Evolutionary conservation across 768 basidiomycete species (phyloP).

Genomic region (Pleurotus platypus): DNA sequence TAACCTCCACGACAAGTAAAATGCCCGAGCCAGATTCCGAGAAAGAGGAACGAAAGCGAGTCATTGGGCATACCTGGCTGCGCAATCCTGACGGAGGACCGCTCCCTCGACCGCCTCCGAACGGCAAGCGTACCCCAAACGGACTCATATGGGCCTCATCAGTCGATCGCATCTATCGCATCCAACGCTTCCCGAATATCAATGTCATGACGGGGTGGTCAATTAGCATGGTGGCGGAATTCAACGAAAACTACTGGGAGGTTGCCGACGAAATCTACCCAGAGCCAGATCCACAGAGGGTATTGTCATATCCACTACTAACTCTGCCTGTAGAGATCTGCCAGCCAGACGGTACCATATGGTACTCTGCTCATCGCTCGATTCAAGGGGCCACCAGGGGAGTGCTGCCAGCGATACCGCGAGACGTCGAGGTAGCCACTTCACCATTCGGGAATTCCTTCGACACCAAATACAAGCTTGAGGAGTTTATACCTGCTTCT

Average conservation of each 20-base stretch:
- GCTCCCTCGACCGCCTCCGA: constrained; percentile 15
- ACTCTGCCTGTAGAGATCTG: background rate
- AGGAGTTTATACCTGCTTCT: background rate
- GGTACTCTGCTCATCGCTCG: background rate
- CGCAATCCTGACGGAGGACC: background rate
- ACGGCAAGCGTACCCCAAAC: constrained; percentile 18
- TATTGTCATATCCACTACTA: background rate
- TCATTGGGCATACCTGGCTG: background rate
- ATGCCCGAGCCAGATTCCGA: too few species aligned
- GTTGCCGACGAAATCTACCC: background rate
- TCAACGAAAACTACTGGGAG: constrained; percentile 21
- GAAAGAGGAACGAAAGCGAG: background rate
- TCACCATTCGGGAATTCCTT: background rate
- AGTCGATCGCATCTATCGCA: constrained; percentile 21
- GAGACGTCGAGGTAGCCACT: background rate
- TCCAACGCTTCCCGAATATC: constrained; percentile 22
- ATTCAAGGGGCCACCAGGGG: background rate
- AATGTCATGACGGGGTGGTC: constrained; percentile 23
- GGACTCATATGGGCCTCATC: constrained; percentile 23
- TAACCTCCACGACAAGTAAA: too few species aligned
- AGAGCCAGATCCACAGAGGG: background rate
- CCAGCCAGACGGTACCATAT: background rate
- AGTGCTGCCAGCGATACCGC: background rate
- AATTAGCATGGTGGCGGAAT: constrained; percentile 28
- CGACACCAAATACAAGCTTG: background rate